Conservation (phyloP, 345 rosid species). For the Acer saccharum region DNA sequence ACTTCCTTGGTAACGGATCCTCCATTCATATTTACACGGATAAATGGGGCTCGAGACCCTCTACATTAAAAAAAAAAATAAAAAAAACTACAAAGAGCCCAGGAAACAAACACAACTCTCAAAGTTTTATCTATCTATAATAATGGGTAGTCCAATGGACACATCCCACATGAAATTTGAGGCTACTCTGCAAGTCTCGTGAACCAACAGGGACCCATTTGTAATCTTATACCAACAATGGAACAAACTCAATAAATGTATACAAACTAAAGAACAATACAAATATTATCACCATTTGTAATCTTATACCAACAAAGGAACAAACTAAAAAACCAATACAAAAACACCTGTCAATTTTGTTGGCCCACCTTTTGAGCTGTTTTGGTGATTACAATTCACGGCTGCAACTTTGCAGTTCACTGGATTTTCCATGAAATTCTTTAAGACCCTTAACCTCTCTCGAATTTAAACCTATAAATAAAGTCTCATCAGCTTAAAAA, state of each 20-base stretch:
- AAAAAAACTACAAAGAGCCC: background rate
- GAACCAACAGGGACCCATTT: conserved; percentile 42
- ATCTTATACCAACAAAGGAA: conserved; percentile 26
- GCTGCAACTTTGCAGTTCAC: conserved; percentile 39
- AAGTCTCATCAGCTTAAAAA: background rate
- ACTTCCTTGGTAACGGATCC: no score
- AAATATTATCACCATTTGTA: background rate
- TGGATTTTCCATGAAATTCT: conserved; percentile 44
- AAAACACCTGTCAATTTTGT: background rate
- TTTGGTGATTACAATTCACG: conserved; percentile 33
- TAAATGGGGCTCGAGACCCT: no score
- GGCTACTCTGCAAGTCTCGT: conserved; percentile 50
- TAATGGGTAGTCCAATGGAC: background rate
- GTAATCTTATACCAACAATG: no score
- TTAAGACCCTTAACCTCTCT: conserved; percentile 17
- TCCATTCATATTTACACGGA: no score
- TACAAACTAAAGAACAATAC: no score
- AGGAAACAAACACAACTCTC: conserved; percentile 16
- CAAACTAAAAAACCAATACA: conserved; percentile 22
- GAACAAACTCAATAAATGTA: no score
- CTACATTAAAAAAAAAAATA: no score
- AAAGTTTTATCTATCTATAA: background rate
- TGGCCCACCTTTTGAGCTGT: conserved; percentile 38
- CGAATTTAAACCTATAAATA: background rate
- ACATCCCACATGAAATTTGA: conserved; percentile 19